phyloP scores from a whole-genome alignment of 1,284 basidiomycete species.

The Papiliotrema flavescens region DNA sequence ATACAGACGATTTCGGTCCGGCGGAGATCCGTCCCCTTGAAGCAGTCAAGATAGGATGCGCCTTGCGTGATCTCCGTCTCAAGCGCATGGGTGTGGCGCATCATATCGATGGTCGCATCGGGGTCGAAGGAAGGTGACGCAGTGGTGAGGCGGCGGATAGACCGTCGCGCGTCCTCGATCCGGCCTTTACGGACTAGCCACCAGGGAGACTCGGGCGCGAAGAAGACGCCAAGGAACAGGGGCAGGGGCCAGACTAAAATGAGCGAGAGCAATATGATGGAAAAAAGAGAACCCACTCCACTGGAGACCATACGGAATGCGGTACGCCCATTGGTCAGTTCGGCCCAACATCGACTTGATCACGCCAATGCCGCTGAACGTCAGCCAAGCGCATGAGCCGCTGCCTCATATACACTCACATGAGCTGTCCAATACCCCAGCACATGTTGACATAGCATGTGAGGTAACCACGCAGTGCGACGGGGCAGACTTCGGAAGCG shows the following conservation, averaged over 20 bases:
- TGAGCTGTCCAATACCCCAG: slow-evolving; percentile 32
- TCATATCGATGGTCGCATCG: slow-evolving; percentile 21
- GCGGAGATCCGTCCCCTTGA: slow-evolving; percentile 39
- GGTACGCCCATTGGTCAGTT: slow-evolving; percentile 36
- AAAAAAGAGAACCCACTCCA: slow-evolving; percentile 7
- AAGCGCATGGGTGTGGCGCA: slow-evolving; percentile 31
- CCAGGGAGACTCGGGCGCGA: slow-evolving; percentile 36
- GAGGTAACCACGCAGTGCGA: slow-evolving; percentile 43
- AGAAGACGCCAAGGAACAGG: slow-evolving; percentile 16
- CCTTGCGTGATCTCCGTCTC: slow-evolving; percentile 30
- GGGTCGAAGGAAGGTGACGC: slow-evolving; percentile 1
- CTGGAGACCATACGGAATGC: slow-evolving; percentile 41
- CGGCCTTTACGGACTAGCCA: slow-evolving; percentile 31
- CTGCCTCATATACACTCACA: not conserved
- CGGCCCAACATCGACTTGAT: slow-evolving; percentile 37
- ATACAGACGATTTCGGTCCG: slow-evolving; percentile 23
- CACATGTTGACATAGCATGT: slow-evolving; percentile 45
- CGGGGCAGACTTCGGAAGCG: slow-evolving; percentile 45
- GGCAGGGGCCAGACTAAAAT: slow-evolving; percentile 36
- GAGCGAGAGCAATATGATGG: not conserved
- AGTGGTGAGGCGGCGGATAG: slow-evolving; percentile 17
- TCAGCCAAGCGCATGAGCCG: slow-evolving; percentile 24
- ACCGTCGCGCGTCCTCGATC: slow-evolving; percentile 20
- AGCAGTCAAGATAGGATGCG: slow-evolving; percentile 42
- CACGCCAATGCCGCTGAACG: slow-evolving; percentile 42